phyloP scores from a whole-genome alignment of 768 basidiomycete genomes.

The Suillus luteus region DNA sequence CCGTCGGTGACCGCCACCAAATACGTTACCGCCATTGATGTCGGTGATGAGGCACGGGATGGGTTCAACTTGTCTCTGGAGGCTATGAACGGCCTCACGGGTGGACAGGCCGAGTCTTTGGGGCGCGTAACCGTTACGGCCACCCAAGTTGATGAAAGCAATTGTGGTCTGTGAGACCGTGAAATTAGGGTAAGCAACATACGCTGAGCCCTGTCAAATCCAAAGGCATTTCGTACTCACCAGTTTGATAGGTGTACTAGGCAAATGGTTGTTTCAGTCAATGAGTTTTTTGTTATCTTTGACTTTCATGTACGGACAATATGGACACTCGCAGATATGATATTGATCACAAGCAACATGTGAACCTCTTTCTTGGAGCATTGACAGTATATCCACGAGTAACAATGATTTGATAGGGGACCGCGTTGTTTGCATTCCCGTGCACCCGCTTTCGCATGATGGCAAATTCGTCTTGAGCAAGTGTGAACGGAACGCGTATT shows the following conservation, averaged over 20 bases:
- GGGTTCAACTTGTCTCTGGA: conserved; percentile 41
- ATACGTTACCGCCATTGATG: conserved; percentile 55
- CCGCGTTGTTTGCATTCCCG: neutral
- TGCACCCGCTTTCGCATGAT: neutral
- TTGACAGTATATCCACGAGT: neutral
- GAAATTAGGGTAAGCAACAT: neutral
- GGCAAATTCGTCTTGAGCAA: neutral
- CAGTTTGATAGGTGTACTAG: neutral
- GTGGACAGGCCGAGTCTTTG: conserved; percentile 25
- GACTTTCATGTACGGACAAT: neutral
- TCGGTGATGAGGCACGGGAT: conserved; percentile 28
- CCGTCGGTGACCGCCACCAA: conserved; percentile 37
- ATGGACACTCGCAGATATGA: neutral
- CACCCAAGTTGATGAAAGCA: conserved; percentile 17
- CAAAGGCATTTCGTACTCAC: neutral
- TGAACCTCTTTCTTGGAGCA: neutral
- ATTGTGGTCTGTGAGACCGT: conserved; percentile 18
- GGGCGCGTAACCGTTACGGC: conserved; percentile 30
- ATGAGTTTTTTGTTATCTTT: neutral
- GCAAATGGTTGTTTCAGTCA: neutral
- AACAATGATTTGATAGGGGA: neutral
- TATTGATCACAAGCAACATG: neutral
- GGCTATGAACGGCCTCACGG: conserved; percentile 40
- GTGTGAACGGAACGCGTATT: no score
- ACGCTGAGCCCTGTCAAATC: neutral